A percentile compares a stretch with the other conserved stretches of the same genome.
phyloP scores from a whole-genome alignment of 345 rosid species.

The Ricinus communis region DNA sequence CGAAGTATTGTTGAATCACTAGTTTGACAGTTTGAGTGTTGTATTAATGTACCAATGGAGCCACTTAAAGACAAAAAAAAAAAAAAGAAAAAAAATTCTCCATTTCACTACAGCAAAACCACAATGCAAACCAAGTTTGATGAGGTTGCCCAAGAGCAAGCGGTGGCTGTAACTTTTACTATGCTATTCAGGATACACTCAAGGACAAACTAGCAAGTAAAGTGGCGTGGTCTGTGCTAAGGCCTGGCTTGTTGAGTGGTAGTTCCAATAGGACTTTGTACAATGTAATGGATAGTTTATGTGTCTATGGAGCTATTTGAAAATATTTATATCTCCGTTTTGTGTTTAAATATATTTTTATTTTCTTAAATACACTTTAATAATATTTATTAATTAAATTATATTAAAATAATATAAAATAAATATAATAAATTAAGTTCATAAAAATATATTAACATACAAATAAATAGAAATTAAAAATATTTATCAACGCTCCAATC shows the following conservation, averaged over 20 bases:
- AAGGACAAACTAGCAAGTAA: slow-evolving; percentile 46
- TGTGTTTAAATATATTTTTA: too few relatives aligned
- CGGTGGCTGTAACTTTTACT: slow-evolving; percentile 50
- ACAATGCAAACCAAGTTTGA: slow-evolving; percentile 22
- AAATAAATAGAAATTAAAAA: too few relatives aligned
- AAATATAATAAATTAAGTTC: too few relatives aligned
- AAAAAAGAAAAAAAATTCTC: too few relatives aligned
- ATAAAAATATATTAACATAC: too few relatives aligned
- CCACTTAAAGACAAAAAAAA: too few relatives aligned
- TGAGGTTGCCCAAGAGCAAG: slow-evolving; percentile 61
- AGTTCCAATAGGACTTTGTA: slow-evolving; percentile 58
- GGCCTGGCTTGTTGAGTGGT: slow-evolving; percentile 79
- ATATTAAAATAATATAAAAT: too few relatives aligned
- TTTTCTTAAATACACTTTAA: too few relatives aligned
- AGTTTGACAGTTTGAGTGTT: not conserved
- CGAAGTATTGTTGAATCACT: slow-evolving; percentile 18
- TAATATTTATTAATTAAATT: too few relatives aligned
- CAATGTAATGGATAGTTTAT: slow-evolving; percentile 72
- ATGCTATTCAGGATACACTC: slow-evolving; percentile 69
- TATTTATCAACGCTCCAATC: too few relatives aligned
- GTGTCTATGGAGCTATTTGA: slow-evolving; percentile 73
- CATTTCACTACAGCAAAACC: slow-evolving; percentile 40
- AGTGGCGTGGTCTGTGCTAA: slow-evolving; percentile 67
- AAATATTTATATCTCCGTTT: slow-evolving; percentile 65
- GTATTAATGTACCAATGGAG: too few relatives aligned